A percentile compares a stretch with the other conserved stretches of the same genome.
phyloP scores from a whole-genome alignment of 768 basidiomycete species.

The Leccinellum albellum region DNA sequence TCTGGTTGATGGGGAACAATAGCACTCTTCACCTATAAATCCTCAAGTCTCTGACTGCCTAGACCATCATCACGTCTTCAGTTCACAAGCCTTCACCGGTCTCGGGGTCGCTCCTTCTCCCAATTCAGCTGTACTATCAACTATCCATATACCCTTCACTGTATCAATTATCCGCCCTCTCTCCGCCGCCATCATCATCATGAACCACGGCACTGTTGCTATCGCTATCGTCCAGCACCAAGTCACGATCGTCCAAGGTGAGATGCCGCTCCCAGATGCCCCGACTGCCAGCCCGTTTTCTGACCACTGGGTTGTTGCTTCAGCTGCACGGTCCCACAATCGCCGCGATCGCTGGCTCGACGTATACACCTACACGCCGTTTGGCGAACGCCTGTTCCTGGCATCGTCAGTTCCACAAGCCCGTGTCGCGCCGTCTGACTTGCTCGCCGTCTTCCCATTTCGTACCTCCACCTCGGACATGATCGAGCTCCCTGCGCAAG shows the following conservation, averaged over 20 bases:
- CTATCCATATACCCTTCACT: constrained; percentile 2
- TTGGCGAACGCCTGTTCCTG: constrained; percentile 65
- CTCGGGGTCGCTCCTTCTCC: constrained; percentile 4
- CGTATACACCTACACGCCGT: constrained; percentile 60
- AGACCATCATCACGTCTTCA: neutral
- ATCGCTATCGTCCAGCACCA: constrained; percentile 67
- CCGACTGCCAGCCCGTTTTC: neutral
- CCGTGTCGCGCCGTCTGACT: constrained; percentile 56
- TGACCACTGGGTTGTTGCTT: constrained; percentile 1
- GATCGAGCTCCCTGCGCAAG: constrained; percentile 60
- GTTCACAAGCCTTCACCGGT: neutral
- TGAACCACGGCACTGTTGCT: constrained; percentile 59
- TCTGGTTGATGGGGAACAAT: constrained; percentile 16
- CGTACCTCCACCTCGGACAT: constrained; percentile 43
- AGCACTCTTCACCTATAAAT: constrained; percentile 21
- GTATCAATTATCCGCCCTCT: constrained; percentile 12
- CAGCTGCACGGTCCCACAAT: constrained; percentile 56
- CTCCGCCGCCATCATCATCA: constrained; percentile 25
- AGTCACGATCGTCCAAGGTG: constrained; percentile 68
- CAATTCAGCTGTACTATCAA: constrained; percentile 21
- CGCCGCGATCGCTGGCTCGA: constrained; percentile 58
- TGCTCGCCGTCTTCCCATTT: constrained; percentile 52
- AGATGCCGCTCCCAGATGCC: constrained; percentile 1
- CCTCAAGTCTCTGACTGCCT: neutral
- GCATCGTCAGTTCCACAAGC: constrained; percentile 55